Percentiles rank a stretch among this genome's conserved stretches.
Conservation (phyloP, 1,284 basidiomycete genomes). For the Malassezia psittaci region DNA sequence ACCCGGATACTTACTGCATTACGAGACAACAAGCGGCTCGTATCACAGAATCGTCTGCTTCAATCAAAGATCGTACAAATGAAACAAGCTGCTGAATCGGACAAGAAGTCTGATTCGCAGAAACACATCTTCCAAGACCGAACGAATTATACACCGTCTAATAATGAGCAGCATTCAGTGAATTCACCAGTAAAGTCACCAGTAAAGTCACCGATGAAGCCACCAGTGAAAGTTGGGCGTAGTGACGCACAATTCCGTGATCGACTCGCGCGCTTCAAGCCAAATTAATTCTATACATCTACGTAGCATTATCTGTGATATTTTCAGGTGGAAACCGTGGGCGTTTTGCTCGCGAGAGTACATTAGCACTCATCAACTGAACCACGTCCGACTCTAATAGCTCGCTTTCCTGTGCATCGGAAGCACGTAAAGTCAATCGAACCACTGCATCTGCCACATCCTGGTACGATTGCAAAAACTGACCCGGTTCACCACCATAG, state of each 20-base stretch:
- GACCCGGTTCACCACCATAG: slow-evolving; percentile 2
- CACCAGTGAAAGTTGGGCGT: background rate
- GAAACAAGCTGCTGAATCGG: no score
- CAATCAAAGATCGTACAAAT: background rate
- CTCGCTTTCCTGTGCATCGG: slow-evolving; percentile 17
- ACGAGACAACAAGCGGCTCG: slow-evolving; percentile 27
- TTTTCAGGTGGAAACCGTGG: background rate
- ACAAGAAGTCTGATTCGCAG: no score
- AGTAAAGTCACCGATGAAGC: background rate
- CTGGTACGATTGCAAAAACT: slow-evolving; percentile 33
- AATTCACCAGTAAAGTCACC: background rate
- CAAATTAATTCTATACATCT: background rate
- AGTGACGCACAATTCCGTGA: background rate
- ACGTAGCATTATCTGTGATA: no score
- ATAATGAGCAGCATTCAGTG: no score
- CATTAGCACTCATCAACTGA: slow-evolving; percentile 33
- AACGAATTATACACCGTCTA: background rate
- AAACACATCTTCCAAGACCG: background rate
- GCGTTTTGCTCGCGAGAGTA: slow-evolving; percentile 4
- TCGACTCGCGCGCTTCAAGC: slow-evolving; percentile 8
- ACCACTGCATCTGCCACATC: slow-evolving; percentile 30
- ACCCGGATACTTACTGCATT: slow-evolving; percentile 28
- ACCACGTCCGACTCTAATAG: slow-evolving; percentile 34
- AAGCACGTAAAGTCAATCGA: slow-evolving; percentile 20
- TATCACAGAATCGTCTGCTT: slow-evolving; percentile 1